Evolutionary conservation across 1,284 basidiomycete genomes (phyloP).

Genomic region (Gomphus sp.): DNA sequence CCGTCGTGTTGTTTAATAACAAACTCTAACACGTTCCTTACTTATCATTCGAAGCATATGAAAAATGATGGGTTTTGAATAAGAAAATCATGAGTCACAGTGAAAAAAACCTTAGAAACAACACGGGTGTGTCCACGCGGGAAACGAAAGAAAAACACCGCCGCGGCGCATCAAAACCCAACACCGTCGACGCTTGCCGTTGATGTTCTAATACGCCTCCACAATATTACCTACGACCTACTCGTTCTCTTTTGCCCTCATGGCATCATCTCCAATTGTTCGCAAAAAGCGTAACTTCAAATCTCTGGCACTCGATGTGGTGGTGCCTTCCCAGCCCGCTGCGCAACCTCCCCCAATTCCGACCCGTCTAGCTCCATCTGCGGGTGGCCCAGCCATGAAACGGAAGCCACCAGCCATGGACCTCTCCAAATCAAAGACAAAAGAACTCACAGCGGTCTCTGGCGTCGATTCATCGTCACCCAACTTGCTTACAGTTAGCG

Average conservation of each 20-base stretch:
- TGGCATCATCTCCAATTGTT: constrained; percentile 38
- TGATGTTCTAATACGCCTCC: neutral
- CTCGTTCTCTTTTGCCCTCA: constrained; percentile 11
- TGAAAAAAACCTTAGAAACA: neutral
- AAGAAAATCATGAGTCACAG: neutral
- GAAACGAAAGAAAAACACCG: neutral
- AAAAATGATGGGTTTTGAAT: neutral
- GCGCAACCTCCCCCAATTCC: constrained; percentile 26
- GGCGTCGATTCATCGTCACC: constrained; percentile 28
- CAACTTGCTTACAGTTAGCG: constrained; percentile 27
- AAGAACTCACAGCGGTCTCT: constrained; percentile 33
- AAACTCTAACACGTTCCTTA: neutral
- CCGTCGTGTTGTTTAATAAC: neutral
- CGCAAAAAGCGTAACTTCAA: constrained; percentile 81
- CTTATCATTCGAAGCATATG: neutral
- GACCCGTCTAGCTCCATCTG: constrained; percentile 15
- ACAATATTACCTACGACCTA: neutral
- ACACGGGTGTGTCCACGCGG: neutral
- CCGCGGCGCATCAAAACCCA: neutral
- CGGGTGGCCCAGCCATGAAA: constrained; percentile 30
- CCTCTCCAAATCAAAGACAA: constrained; percentile 31
- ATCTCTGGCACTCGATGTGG: constrained; percentile 54
- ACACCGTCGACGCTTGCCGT: neutral
- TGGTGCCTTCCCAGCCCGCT: constrained; percentile 25
- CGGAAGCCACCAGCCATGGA: constrained; percentile 57